Evolutionary conservation across 352 stramenopile genomes (phyloP).

Genomic region (Pythium aristosporum): DNA sequence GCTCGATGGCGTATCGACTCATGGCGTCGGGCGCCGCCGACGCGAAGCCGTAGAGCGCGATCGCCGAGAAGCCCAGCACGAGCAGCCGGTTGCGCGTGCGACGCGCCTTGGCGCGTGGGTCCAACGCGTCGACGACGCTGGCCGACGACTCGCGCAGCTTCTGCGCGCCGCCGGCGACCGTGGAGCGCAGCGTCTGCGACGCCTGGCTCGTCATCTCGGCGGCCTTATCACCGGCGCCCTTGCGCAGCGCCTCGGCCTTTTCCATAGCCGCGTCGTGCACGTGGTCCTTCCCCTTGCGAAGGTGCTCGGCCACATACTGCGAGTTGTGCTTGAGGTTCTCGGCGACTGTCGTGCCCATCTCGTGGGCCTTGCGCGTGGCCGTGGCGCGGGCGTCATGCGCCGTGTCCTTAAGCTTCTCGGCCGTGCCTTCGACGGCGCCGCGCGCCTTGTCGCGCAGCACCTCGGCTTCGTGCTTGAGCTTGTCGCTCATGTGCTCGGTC

Average conservation of each 20-base stretch:
- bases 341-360: conserved; percentile 32
- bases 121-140: conserved; percentile 46
- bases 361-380: conserved; percentile 30
- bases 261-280: conserved; percentile 40
- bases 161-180: conserved; percentile 40
- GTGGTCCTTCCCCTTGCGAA: conserved; percentile 40
- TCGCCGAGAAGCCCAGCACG: conserved; percentile 51
- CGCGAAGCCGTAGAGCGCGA: conserved; percentile 80
- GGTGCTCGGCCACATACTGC: conserved; percentile 35
- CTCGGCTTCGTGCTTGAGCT: conserved; percentile 22
- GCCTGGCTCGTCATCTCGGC: conserved; percentile 17
- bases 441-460: conserved; percentile 26
- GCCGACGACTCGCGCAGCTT: conserved; percentile 52
- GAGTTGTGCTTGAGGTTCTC: conserved; percentile 54
- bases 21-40: conserved; percentile 57
- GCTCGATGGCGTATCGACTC: conserved; percentile 69
- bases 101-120: conserved; percentile 42
- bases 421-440: conserved; percentile 11
- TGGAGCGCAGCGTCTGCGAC: conserved; percentile 38
- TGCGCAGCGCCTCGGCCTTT: conserved; percentile 25
- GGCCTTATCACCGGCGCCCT: conserved; percentile 7
- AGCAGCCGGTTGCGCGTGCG: conserved; percentile 59
- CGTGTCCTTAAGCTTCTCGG: conserved; percentile 20
- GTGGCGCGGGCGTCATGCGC: conserved; percentile 27
- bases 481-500: conserved; percentile 16